Base-by-base conservation (phyloP, 2,329 filamentous ascomycete genomes). In the Verticillium dahliae region DNA sequence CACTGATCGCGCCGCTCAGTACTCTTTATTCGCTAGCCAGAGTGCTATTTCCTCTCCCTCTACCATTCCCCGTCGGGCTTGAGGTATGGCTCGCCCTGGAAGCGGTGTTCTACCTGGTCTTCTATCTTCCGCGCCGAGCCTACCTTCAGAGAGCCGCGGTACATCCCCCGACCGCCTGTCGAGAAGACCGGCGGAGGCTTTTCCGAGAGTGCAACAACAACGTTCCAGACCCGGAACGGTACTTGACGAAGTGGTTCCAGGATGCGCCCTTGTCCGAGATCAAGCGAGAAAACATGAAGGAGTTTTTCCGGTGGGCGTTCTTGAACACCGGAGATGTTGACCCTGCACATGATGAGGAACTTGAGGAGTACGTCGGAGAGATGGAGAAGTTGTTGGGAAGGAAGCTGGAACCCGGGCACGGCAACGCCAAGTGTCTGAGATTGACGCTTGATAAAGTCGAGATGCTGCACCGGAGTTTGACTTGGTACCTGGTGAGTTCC, bases 251-350 rank as follows among this genome's bases (percentile, higher is more conserved):
- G 63, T 91, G 89, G 89, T 90, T 90, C 65, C 76, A 86, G n/a
- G 84, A 83, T 37, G 84, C 87, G 1, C 75, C 81, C 10, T 62
- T 77, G 1, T 71, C 76, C 18, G 85, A 88, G 38, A 85, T 91
- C 60, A 78, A 81, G 55, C 76, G 82, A n/a, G 86, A 90, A n/a
- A 90, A 91, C 67, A 73, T 90, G 59, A 81, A 79, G 65, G 85
- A 89, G 64, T 90, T 90, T 66, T 71, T 89, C 27, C 76, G 83
- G 9, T 91, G 89, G 89, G 87, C 84, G 1, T 87, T 91, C 68
- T 83, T 88, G 62, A 85, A 88, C 61, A 66, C 62, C 5, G 72
- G 70, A 0, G 73, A 72, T 4, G 70, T 75, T 5, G 66, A 69
- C 0, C 75, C 78, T 6, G 69, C 76, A 6, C 67, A 72, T 38